These are phyloP conservation scores for Teratosphaeria nubilosa DNA, from an alignment of 2,329 filamentous ascomycete species.

Conservation along the genomic window DNA sequence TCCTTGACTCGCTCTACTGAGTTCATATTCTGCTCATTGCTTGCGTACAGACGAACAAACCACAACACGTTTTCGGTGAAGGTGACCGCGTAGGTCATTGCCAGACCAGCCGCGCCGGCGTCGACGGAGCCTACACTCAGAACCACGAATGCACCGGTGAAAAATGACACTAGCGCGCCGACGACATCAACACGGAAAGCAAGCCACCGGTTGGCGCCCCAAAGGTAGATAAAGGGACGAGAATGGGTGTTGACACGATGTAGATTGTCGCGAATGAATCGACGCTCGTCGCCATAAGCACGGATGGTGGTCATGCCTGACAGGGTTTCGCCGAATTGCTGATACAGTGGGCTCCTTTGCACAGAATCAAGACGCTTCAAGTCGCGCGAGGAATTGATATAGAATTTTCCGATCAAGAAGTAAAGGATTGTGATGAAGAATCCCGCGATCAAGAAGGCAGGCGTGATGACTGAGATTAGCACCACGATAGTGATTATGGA, in stretches of 20 bases:
- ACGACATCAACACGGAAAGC: conserved; percentile 83
- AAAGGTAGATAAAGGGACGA: conserved; percentile 89
- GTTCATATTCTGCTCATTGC: conserved; percentile 99
- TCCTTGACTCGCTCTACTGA: conserved; percentile 96
- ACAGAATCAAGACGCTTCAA: conserved; percentile 91
- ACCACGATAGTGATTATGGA: conserved; percentile 75
- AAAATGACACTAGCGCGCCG: conserved; percentile 87
- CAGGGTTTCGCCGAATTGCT: conserved; percentile 94
- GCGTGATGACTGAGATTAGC: conserved; percentile 80
- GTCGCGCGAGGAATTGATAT: conserved; percentile 85
- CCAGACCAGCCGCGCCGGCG: conserved; percentile 83
- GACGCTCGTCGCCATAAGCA: conserved; percentile 85
- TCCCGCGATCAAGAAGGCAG: conserved; percentile 78
- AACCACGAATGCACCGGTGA: conserved; percentile 84
- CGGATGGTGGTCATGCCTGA: conserved; percentile 93
- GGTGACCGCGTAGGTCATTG: conserved; percentile 87
- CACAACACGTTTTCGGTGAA: conserved; percentile 96
- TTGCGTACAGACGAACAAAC: conserved; percentile 86
- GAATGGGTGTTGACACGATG: conserved; percentile 79
- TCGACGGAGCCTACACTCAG: conserved; percentile 73
- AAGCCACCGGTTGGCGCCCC: conserved; percentile 95
- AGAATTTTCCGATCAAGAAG: conserved; percentile 73
- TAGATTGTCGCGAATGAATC: conserved; percentile 89
- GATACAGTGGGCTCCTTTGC: conserved; percentile 87
- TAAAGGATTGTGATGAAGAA: conserved; percentile 78